A percentile compares a stretch with the other conserved stretches of the same genome.
Evolutionary conservation across 352 stramenopile genomes (phyloP).

Genomic region (Aphanomyces stellatus): DNA sequence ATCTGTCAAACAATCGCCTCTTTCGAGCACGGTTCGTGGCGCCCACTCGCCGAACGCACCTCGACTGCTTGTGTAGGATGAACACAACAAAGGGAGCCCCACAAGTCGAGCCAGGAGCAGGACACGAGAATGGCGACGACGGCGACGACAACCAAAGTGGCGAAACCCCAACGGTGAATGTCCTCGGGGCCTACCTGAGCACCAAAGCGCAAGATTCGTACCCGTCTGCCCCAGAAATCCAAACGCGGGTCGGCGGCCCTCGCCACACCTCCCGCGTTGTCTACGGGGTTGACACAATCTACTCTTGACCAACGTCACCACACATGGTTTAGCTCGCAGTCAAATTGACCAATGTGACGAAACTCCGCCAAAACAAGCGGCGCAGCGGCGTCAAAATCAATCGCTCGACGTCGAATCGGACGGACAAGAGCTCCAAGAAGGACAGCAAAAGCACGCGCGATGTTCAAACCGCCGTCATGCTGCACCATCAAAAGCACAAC

Average conservation of each 20-base stretch:
- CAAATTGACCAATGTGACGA: constrained; percentile 5
- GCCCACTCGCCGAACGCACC: neutral
- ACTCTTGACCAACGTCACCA: no score
- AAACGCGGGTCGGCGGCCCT: no score
- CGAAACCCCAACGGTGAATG: neutral
- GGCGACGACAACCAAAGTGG: no score
- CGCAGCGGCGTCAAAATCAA: constrained; percentile 9
- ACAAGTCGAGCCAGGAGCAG: neutral
- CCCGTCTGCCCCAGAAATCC: neutral
- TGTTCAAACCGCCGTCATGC: neutral
- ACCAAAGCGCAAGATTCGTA: neutral
- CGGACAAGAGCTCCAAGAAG: neutral
- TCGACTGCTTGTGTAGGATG: neutral
- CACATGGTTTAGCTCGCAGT: constrained; percentile 3
- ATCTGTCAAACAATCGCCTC: constrained; percentile 6
- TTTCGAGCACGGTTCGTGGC: constrained; percentile 1
- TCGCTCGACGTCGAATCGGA: neutral
- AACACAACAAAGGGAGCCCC: neutral
- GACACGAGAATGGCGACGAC: no score
- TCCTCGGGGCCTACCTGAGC: neutral
- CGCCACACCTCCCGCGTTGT: neutral
- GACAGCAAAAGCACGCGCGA: neutral
- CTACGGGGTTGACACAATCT: neutral
- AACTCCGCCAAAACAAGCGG: neutral
- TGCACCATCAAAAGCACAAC: neutral